Evolutionary conservation across 2,329 filamentous ascomycete species (phyloP), one percentile per base, ranked within the genome.

Genomic region (Talaromyces sp.): DNA sequence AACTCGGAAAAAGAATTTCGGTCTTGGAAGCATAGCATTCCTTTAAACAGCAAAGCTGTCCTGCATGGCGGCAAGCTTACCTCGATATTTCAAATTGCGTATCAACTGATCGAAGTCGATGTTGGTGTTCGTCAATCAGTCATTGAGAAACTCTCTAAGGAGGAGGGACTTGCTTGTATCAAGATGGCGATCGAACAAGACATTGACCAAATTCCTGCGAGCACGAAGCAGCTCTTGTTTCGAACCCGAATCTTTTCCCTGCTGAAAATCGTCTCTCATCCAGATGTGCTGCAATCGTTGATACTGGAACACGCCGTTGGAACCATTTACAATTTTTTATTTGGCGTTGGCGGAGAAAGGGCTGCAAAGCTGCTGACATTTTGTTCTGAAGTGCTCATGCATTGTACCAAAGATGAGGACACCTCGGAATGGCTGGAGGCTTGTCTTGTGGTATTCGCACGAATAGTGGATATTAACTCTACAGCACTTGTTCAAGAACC

Each of bases 261-360:
- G 58, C 70, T 81, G 39, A 67, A 72, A 54, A 75, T 72, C 5
- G 70, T 82, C 31, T 75, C 79, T 1, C 71, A 81, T 64, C 69
- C 73, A 0, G 71, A 77, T 40, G 72, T 82, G 1, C 66, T 79
- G 25, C 72, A 71, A 5, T 82, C 79, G 0, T 62, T 79, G 16
- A 68, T 81, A 2, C 66, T 82, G 3, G 77, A 82, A 64, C 70
- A 71, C 12, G 68, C 74, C 1, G 69, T 81, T 8, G 76, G 73
- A 18, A 80, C 74, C 1, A 76, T 83, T 28, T 80, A 77, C 69
- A 80, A 76, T 35, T 75, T 76, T 65, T 67, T 83, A 6, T 82
- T 75, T 60, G 79, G 80, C 2, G 58, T 70, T n/a, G 69, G 70
- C 44, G 80, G 80, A 33, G 68, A 65, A 8, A 73, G 76, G 64